Evolutionary conservation across 139 green algal species (phyloP).

Genomic region (Raphidocelis subcapitata): DNA sequence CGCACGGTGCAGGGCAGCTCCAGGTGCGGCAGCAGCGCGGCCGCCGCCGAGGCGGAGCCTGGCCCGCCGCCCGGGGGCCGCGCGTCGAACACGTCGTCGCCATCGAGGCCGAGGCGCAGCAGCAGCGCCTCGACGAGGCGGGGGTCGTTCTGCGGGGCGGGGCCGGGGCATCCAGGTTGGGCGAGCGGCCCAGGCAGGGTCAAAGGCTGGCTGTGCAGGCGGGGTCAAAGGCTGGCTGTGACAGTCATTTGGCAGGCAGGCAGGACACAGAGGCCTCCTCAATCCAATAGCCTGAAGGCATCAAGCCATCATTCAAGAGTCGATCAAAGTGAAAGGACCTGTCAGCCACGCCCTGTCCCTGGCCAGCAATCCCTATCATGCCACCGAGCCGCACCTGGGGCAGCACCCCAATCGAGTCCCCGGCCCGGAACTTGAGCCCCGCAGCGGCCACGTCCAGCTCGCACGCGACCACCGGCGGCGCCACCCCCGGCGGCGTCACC

Average conservation of each 20-base stretch:
- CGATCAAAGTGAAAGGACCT: no score
- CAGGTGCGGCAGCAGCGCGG: constrained; percentile 62
- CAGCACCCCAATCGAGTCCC: constrained; percentile 86
- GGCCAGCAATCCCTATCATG: no score
- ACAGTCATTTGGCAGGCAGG: no score
- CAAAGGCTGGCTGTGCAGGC: no score
- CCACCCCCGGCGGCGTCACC: constrained; percentile 58
- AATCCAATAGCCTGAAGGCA: no score
- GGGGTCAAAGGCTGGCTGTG: no score
- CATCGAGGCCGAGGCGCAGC: constrained; percentile 49
- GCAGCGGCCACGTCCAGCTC: constrained; percentile 73
- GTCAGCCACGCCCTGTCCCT: no score
- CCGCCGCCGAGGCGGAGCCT: not conserved
- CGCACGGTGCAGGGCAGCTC: constrained; percentile 73
- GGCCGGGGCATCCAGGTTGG: no score
- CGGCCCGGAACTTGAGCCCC: constrained; percentile 71
- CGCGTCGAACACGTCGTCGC: constrained; percentile 51
- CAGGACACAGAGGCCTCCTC: no score
- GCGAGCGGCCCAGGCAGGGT: no score
- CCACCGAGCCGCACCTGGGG: constrained; percentile 33
- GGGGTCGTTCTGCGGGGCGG: constrained; percentile 51
- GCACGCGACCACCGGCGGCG: constrained; percentile 83
- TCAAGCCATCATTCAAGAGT: no score
- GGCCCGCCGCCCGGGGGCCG: not conserved
- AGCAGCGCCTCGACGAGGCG: constrained; percentile 63